A percentile compares a stretch with the other conserved stretches of the same genome.
phyloP scores from a whole-genome alignment of 768 basidiomycete species.

The Leccinum variicolor region DNA sequence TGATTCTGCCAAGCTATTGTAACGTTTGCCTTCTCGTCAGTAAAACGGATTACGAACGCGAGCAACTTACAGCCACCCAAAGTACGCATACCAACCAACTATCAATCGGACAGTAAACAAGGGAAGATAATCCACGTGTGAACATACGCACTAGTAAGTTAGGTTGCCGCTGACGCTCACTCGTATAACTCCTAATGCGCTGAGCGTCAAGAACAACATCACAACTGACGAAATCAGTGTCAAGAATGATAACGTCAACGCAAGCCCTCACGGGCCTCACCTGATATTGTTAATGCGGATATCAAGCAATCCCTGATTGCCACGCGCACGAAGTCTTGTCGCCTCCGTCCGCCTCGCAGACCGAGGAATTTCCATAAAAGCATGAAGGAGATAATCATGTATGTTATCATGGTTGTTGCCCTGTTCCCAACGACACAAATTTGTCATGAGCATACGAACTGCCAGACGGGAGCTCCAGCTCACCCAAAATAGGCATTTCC shows the following conservation, averaged over 20 bases:
- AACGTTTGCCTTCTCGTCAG: not conserved
- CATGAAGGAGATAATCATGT: slow-evolving; percentile 13
- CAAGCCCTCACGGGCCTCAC: slow-evolving; percentile 1
- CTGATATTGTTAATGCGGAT: slow-evolving; percentile 3
- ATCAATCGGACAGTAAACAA: not conserved
- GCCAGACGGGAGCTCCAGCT: not conserved
- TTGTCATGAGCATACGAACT: not conserved
- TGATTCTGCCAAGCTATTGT: slow-evolving; percentile 13
- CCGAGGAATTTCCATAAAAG: slow-evolving; percentile 10
- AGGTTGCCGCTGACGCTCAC: slow-evolving; percentile 13
- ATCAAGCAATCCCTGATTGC: slow-evolving; percentile 14
- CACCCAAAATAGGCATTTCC: slow-evolving; percentile 19
- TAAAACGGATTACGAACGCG: not conserved
- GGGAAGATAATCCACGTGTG: not conserved
- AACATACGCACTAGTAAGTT: slow-evolving; percentile 14
- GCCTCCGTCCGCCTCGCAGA: slow-evolving; percentile 9
- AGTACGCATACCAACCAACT: slow-evolving; percentile 19
- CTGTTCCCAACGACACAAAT: not conserved
- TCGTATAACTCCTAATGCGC: slow-evolving; percentile 3
- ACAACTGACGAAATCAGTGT: slow-evolving; percentile 1
- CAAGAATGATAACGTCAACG: not conserved
- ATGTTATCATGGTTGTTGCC: slow-evolving; percentile 14
- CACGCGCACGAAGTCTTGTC: not conserved
- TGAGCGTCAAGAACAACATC: slow-evolving; percentile 17
- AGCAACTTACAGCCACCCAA: slow-evolving; percentile 18